phyloP scores from a whole-genome alignment of 257 asterid genomes.

The Solanum ossicruentum region DNA sequence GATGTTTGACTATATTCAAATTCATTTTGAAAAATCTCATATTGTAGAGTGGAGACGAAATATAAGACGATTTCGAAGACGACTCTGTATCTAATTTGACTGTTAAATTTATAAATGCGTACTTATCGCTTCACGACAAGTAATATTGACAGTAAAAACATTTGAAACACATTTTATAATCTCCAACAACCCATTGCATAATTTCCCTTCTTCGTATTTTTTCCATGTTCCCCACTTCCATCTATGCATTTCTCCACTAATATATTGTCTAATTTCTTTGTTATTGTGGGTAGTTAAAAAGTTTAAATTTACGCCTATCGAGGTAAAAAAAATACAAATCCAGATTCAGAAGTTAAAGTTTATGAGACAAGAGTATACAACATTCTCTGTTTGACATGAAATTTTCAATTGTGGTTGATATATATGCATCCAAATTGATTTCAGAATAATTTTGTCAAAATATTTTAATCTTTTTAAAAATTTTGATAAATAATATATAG shows the following conservation, averaged over 20 bases:
- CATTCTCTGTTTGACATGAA: too few relatives aligned
- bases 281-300: background rate
- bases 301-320: background rate
- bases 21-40: background rate
- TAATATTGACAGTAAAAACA: background rate
- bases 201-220: background rate
- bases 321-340: background rate
- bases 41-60: too few relatives aligned
- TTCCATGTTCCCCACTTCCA: background rate
- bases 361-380: background rate
- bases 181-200: background rate
- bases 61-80: too few relatives aligned
- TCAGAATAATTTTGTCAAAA: accelerated
- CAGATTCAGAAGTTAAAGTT: background rate
- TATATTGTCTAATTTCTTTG: background rate
- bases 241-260: background rate
- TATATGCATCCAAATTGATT: too few relatives aligned
- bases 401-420: background rate
- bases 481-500: too few relatives aligned
- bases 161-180: background rate
- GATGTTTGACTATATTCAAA: background rate
- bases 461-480: too few relatives aligned
- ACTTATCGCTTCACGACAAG: background rate
- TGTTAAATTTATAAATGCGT: background rate
- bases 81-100: too few relatives aligned